These are phyloP conservation scores for Gossypium stocksii DNA, from an alignment of 345 rosid genomes.

Conservation along the genomic window DNA sequence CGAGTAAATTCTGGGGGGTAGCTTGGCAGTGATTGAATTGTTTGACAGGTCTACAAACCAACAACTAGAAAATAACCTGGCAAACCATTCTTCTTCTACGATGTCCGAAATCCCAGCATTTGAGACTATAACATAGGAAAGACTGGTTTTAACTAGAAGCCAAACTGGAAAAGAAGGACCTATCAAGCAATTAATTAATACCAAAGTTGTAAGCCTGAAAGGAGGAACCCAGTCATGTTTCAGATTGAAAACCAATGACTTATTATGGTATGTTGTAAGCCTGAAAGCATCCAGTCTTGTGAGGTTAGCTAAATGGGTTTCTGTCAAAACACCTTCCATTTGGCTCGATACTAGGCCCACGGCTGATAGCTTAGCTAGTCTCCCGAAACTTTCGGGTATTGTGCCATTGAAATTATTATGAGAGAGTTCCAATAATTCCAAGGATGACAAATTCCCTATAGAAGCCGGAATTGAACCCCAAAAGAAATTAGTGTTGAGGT, in stretches of 20 bases:
- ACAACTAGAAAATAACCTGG: neutral
- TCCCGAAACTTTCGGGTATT: neutral
- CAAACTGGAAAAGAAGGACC: neutral
- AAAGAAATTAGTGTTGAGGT: neutral
- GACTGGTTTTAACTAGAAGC: neutral
- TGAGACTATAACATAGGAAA: neutral
- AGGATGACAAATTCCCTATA: neutral
- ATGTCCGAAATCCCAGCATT: neutral
- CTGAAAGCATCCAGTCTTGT: neutral
- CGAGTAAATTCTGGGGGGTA: neutral
- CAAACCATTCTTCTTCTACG: neutral
- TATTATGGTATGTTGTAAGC: neutral
- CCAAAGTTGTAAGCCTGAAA: neutral
- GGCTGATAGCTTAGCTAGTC: neutral
- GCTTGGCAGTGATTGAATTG: neutral
- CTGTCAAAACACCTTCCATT: neutral
- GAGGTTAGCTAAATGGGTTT: slow-evolving; percentile 1
- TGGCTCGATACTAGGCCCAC: neutral
- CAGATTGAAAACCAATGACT: neutral
- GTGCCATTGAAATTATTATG: neutral
- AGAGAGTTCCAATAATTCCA: neutral
- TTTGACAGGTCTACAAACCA: neutral
- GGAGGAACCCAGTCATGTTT: neutral
- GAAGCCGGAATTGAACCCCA: neutral
- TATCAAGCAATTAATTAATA: neutral